Percentiles rank a stretch among this genome's conserved stretches.
These are phyloP conservation scores for Penicillium cinerascens DNA, from an alignment of 495 filamentous ascomycete genomes.

Conservation along the genomic window DNA sequence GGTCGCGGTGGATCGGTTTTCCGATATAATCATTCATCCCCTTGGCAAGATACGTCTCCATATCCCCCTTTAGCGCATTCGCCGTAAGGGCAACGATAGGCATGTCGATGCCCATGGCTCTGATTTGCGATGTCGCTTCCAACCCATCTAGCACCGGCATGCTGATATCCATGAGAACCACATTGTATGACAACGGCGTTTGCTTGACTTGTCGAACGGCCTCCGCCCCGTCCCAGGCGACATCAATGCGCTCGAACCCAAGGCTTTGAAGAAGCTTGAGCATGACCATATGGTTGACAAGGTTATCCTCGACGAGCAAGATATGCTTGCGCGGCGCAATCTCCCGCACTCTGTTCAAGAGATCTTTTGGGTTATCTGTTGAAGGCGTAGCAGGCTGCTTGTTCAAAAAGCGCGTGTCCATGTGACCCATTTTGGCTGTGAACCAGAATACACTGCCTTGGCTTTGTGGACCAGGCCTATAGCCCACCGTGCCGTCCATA, in stretches of 20 bases:
- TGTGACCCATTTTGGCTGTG: too few relatives aligned
- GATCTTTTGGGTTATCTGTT: constrained; percentile 23
- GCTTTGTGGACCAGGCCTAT: constrained; percentile 24
- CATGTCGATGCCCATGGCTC: constrained; percentile 35
- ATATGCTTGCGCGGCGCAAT: constrained; percentile 32
- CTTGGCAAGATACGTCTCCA: constrained; percentile 43
- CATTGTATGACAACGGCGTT: constrained; percentile 43
- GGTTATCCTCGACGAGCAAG: constrained; percentile 47
- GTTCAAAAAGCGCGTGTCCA: too few relatives aligned
- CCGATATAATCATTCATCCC: constrained; percentile 54
- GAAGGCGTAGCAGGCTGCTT: constrained; percentile 30
- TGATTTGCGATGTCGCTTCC: constrained; percentile 53
- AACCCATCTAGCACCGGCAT: constrained; percentile 64
- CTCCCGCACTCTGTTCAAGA: too few relatives aligned
- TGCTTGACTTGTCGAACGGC: constrained; percentile 44
- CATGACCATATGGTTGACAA: constrained; percentile 58
- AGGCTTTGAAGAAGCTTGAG: constrained; percentile 48
- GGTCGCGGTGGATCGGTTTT: constrained; percentile 43
- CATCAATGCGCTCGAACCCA: constrained; percentile 46
- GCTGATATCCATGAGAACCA: constrained; percentile 44
- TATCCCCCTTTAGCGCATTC: constrained; percentile 51
- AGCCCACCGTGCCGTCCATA: constrained; percentile 70
- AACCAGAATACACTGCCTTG: too few relatives aligned
- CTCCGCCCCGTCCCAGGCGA: constrained; percentile 48
- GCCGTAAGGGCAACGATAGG: constrained; percentile 56